Evolutionary conservation across 352 stramenopile species (phyloP).

Genomic region (Phytophthora litchii): DNA sequence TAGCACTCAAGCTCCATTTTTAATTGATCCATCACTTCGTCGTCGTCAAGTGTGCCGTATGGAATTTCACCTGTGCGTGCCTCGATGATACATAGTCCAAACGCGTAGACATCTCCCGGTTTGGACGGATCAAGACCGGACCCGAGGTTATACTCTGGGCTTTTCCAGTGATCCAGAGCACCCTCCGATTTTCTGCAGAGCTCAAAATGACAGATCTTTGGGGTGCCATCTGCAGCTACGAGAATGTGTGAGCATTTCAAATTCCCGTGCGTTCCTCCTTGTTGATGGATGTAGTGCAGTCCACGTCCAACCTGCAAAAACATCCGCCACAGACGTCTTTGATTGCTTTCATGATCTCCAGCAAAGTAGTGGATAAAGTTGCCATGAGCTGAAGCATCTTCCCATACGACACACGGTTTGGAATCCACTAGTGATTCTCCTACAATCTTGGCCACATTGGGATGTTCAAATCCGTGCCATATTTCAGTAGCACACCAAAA

Average conservation of each 20-base stretch:
- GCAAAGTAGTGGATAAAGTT: constrained; percentile 33
- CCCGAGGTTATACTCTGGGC: constrained; percentile 26
- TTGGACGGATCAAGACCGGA: constrained; percentile 19
- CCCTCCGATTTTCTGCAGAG: constrained; percentile 12
- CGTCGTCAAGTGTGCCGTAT: constrained; percentile 22
- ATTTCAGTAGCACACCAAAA: constrained; percentile 26
- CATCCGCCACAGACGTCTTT: constrained; percentile 26
- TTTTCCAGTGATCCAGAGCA: constrained; percentile 27
- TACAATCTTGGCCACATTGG: constrained; percentile 25
- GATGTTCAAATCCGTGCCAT: constrained; percentile 31
- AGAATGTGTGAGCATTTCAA: constrained; percentile 35
- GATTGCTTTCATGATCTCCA: constrained; percentile 2
- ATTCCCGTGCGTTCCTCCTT: constrained; percentile 18
- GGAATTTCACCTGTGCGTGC: constrained; percentile 23
- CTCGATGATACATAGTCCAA: constrained; percentile 38
- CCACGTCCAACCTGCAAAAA: constrained; percentile 29
- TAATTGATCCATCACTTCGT: constrained; percentile 16
- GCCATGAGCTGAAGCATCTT: constrained; percentile 15
- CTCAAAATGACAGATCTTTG: constrained; percentile 33
- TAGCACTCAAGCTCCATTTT: constrained; percentile 5
- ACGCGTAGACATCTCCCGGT: constrained; percentile 26
- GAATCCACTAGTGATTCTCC: constrained; percentile 16
- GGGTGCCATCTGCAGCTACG: constrained; percentile 9
- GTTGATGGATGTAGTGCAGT: constrained; percentile 26
- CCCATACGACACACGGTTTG: constrained; percentile 24